Evolutionary conservation across 306 rosid genomes (phyloP).

Genomic region (Carpinus viminea): DNA sequence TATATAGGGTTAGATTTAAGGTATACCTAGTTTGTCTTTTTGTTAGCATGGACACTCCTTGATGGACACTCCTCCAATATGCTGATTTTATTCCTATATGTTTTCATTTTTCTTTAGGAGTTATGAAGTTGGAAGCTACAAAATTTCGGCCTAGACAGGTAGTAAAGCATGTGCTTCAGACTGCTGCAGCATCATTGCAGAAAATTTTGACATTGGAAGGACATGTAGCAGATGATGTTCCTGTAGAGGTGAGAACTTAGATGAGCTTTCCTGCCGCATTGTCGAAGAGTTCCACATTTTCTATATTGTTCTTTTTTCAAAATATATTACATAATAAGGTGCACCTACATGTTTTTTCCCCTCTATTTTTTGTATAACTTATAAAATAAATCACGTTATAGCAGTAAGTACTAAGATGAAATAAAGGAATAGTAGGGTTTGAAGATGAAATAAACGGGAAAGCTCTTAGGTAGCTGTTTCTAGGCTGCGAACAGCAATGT

Average conservation of each 20-base stretch:
- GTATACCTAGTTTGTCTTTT: too few relatives aligned
- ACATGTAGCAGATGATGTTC: conserved; percentile 82
- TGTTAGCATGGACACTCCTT: not conserved
- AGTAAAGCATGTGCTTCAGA: conserved; percentile 90
- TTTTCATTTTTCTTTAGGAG: conserved; percentile 51
- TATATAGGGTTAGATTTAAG: too few relatives aligned
- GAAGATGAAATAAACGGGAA: too few relatives aligned
- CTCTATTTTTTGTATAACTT: too few relatives aligned
- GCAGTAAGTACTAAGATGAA: not conserved
- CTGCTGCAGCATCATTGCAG: conserved; percentile 95
- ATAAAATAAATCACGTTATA: not conserved
- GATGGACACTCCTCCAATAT: not conserved
- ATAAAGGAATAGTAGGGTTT: not conserved
- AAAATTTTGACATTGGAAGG: conserved; percentile 85
- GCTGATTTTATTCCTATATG: not conserved
- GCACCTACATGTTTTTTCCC: not conserved
- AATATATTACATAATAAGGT: not conserved
- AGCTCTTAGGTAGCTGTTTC: too few relatives aligned
- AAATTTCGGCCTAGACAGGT: conserved; percentile 90
- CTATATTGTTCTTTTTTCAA: not conserved
- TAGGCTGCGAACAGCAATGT: too few relatives aligned
- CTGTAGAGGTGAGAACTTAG: conserved; percentile 66
- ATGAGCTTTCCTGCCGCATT: not conserved
- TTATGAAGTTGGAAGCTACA: conserved; percentile 87
- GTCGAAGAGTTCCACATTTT: not conserved